phyloP scores from a whole-genome alignment of 352 stramenopile species.

The Pythium biforme region DNA sequence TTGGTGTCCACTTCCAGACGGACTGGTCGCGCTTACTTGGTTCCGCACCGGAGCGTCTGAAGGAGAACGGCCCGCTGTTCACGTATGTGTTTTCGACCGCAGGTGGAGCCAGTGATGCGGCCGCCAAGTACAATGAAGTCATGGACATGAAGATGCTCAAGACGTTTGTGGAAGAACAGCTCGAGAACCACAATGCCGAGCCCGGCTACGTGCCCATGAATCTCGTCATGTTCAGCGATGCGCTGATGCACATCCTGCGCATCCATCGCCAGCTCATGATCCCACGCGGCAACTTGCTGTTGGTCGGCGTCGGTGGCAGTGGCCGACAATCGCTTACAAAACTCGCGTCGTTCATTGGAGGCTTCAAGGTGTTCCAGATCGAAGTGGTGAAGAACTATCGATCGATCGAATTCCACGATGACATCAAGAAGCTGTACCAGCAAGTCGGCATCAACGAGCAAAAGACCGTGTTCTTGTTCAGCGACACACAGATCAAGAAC shows the following conservation, averaged over 20 bases:
- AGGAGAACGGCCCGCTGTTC: slow-evolving; percentile 81
- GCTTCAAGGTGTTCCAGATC: slow-evolving; percentile 90
- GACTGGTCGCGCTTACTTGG: slow-evolving; percentile 69
- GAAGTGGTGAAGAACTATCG: slow-evolving; percentile 95
- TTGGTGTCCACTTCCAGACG: slow-evolving; percentile 74
- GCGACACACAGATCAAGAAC: slow-evolving; percentile 93
- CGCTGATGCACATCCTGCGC: slow-evolving; percentile 87
- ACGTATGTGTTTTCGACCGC: slow-evolving; percentile 74
- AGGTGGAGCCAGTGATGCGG: slow-evolving; percentile 24
- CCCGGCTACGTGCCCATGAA: slow-evolving; percentile 88
- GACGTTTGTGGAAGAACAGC: slow-evolving; percentile 86
- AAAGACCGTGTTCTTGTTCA: slow-evolving; percentile 91
- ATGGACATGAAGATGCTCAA: slow-evolving; percentile 88
- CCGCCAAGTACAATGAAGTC: slow-evolving; percentile 72
- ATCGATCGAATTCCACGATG: slow-evolving; percentile 89
- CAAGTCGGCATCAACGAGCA: slow-evolving; percentile 82
- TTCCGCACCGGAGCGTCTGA: slow-evolving; percentile 58
- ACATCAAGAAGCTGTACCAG: slow-evolving; percentile 90
- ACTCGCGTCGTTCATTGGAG: slow-evolving; percentile 87
- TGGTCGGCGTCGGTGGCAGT: slow-evolving; percentile 91
- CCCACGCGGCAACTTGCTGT: slow-evolving; percentile 87
- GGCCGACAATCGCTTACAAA: slow-evolving; percentile 88
- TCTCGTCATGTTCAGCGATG: slow-evolving; percentile 90
- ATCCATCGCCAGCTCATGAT: slow-evolving; percentile 91
- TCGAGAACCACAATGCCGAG: slow-evolving; percentile 91